Evolutionary conservation across 306 rosid genomes (phyloP).

Genomic region (Ammopiptanthus mongolicus): DNA sequence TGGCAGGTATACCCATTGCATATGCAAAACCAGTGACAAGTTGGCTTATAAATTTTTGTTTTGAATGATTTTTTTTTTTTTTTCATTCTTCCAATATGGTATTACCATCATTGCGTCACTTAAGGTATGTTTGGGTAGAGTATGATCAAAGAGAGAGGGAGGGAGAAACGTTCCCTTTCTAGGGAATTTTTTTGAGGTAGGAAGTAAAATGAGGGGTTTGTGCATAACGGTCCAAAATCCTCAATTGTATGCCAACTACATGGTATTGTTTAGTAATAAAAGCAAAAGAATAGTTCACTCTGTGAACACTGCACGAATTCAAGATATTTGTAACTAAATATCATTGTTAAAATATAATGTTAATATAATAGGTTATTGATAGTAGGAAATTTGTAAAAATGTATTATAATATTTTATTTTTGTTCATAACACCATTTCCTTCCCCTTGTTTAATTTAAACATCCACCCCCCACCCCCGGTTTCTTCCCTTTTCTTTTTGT

Average conservation of each 20-base stretch:
- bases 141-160: neutral
- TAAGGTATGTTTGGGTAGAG: neutral
- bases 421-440: neutral
- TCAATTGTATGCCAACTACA: neutral
- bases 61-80: neutral
- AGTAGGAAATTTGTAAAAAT: neutral
- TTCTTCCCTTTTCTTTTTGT: neutral
- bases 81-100: neutral
- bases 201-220: neutral
- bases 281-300: neutral
- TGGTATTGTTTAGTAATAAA: neutral
- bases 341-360: neutral
- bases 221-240: neutral
- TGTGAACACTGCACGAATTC: neutral
- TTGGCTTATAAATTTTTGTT: neutral
- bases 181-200: neutral
- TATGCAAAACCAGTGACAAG: neutral
- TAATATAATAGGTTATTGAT: neutral
- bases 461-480: neutral
- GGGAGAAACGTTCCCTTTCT: neutral
- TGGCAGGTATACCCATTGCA: constrained; percentile 74
- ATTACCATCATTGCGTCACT: neutral
- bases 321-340: neutral
- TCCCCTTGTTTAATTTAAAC: neutral
- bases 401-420: neutral